A percentile compares a stretch with the other conserved stretches of the same genome.
These are phyloP conservation scores for Sporobolomyces roseus DNA, from an alignment of 768 basidiomycete genomes.

Conservation along the genomic window DNA sequence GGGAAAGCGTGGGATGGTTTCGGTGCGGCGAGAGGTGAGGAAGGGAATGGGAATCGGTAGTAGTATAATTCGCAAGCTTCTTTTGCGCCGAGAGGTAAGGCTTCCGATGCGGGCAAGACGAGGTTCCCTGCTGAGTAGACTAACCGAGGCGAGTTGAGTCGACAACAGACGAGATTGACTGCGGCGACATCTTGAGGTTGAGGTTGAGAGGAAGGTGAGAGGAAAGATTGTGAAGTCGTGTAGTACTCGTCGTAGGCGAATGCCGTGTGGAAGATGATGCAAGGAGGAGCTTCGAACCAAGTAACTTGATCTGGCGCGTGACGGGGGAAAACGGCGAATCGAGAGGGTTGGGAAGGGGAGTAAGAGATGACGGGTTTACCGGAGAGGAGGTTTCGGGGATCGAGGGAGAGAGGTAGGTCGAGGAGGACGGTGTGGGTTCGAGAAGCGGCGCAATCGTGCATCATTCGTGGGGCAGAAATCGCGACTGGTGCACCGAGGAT, in stretches of 20 bases:
- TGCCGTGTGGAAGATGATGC: constrained; percentile 52
- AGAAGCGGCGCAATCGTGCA: constrained; percentile 52
- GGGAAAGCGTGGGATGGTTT: constrained; percentile 48
- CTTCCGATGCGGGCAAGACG: constrained; percentile 44
- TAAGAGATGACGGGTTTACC: constrained; percentile 49
- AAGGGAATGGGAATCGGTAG: constrained; percentile 47
- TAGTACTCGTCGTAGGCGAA: constrained; percentile 49
- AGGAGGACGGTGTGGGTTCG: constrained; percentile 50
- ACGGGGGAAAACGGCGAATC: constrained; percentile 51
- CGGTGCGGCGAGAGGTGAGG: neutral
- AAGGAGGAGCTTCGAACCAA: constrained; percentile 48
- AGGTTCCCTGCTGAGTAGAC: constrained; percentile 51
- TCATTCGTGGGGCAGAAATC: constrained; percentile 43
- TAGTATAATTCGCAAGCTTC: constrained; percentile 49
- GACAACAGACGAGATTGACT: constrained; percentile 49
- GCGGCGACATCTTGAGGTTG: constrained; percentile 27
- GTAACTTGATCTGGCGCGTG: constrained; percentile 38
- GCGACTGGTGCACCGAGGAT: constrained; percentile 33
- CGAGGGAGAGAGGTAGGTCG: constrained; percentile 51
- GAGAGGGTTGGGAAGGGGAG: constrained; percentile 47
- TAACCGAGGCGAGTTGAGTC: constrained; percentile 50
- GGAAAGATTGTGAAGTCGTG: neutral
- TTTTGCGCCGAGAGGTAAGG: constrained; percentile 41
- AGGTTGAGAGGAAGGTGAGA: neutral
- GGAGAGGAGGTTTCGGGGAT: constrained; percentile 49